Base-by-base conservation (phyloP, 805 yeast genomes). In the Zygoascus bituminiphila region DNA sequence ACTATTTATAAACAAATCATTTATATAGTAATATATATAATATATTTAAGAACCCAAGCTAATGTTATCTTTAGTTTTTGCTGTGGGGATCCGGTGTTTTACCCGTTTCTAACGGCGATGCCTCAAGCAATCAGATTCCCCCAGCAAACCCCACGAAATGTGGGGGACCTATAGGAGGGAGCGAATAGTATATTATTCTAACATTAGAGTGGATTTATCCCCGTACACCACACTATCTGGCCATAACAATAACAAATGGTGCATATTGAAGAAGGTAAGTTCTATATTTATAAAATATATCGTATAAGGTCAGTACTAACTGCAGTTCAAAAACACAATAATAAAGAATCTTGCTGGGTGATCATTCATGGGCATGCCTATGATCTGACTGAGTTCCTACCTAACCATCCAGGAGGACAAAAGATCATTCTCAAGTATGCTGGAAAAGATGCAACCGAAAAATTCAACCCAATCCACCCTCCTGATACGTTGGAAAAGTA, bases 381-480 rank as follows among this genome's bases (percentile, higher is more conserved):
- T 61, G 86, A 88, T 61, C 77, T 88, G 50, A 79, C 93, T 0
- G 77, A 77, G 45, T 79, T 79, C 55, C 57, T 76, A 31, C 70
- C 69, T 19, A 70, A 75, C 40, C 85, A 79, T 56, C 85, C 85
- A 9, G 85, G 85, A 26, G 85, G 85, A 2, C 58, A 73, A 17
- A 71, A 68, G 4, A 73, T 79, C 47, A 76, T 79, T 31, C 63
- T 76, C 48, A 77, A 76, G 59, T 79, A 65, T 36, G 75, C 74
- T n/a, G 93, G 93, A 12, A 79, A 76, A 51, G 88, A 84, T 57
- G 95, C 91, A 9, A 82, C 93, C 6, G 81, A 82, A 57, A 79
- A 86, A 8, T 91, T 88, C 61, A 86, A 83, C 51, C 96, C 95
- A 17, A 74, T 91, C 51, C 98, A 91, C 65, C 93, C 98, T 0